phyloP scores from a whole-genome alignment of 306 rosid species.

The Gillenia trifoliata region DNA sequence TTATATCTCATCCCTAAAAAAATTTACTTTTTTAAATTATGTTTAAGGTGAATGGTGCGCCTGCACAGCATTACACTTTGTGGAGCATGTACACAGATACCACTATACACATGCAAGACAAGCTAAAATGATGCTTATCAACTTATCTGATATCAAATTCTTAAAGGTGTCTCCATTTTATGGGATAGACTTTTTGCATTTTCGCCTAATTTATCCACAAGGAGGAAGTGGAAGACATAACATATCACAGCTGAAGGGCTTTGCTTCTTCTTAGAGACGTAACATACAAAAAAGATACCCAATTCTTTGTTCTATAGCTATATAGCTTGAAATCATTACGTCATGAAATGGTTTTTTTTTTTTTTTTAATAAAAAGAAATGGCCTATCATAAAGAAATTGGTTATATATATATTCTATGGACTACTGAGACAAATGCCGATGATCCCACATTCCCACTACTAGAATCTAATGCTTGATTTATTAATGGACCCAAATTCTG shows the following conservation, averaged over 20 bases:
- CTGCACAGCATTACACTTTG: slow-evolving; percentile 26
- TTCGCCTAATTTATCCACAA: not conserved
- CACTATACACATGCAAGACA: not conserved
- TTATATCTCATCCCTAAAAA: not conserved
- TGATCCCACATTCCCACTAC: slow-evolving; percentile 9
- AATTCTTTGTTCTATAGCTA: not conserved
- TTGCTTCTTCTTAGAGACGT: slow-evolving; percentile 1
- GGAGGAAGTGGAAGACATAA: slow-evolving; percentile 3
- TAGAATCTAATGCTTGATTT: slow-evolving; percentile 5
- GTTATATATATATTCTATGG: not conserved
- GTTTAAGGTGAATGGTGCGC: not conserved
- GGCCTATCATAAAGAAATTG: not conserved
- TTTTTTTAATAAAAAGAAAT: not conserved
- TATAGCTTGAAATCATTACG: not conserved
- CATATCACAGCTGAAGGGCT: not conserved
- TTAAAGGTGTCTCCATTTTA: slow-evolving; percentile 10
- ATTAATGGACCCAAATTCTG: not conserved
- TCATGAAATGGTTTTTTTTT: not conserved
- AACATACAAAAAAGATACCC: not conserved
- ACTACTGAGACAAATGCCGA: slow-evolving; percentile 6
- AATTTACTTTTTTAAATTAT: not conserved
- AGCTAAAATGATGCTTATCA: slow-evolving; percentile 16
- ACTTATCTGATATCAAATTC: not conserved
- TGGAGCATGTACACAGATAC: not conserved
- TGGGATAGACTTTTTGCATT: not conserved